phyloP scores from a whole-genome alignment of 306 rosid genomes.

The Herpetospermum pedunculosum region DNA sequence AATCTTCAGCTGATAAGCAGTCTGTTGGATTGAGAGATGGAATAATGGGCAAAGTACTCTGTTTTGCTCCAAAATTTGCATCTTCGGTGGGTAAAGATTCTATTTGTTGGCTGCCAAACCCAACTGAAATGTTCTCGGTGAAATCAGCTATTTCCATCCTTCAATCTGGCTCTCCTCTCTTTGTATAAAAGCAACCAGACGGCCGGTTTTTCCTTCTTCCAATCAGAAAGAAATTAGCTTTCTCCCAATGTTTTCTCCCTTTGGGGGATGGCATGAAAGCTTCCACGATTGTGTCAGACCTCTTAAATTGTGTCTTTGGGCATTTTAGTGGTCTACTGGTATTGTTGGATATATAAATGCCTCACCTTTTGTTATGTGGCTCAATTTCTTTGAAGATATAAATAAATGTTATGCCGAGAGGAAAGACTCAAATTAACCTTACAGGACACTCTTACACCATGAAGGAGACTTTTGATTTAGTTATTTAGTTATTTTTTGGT shows the following conservation, averaged over 20 bases:
- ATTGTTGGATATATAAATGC: neutral
- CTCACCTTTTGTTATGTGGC: neutral
- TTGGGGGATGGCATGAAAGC: neutral
- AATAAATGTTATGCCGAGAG: neutral
- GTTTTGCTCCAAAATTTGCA: neutral
- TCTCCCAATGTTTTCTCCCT: too few species aligned
- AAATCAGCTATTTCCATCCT: neutral
- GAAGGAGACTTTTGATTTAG: neutral
- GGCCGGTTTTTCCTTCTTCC: neutral
- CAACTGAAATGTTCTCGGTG: neutral
- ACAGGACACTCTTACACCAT: neutral
- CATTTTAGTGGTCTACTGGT: neutral
- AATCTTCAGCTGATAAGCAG: neutral
- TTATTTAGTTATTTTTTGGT: neutral
- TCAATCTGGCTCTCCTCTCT: neutral
- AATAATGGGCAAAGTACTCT: neutral
- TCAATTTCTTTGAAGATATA: neutral
- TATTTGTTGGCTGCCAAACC: neutral
- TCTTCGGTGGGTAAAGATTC: neutral
- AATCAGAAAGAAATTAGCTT: neutral
- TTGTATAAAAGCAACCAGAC: neutral
- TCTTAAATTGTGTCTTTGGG: neutral
- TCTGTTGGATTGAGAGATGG: neutral
- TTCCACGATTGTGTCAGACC: neutral
- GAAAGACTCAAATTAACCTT: neutral